Base-by-base conservation (phyloP, 495 filamentous ascomycete genomes). In the Aspergillus homomorphus region DNA sequence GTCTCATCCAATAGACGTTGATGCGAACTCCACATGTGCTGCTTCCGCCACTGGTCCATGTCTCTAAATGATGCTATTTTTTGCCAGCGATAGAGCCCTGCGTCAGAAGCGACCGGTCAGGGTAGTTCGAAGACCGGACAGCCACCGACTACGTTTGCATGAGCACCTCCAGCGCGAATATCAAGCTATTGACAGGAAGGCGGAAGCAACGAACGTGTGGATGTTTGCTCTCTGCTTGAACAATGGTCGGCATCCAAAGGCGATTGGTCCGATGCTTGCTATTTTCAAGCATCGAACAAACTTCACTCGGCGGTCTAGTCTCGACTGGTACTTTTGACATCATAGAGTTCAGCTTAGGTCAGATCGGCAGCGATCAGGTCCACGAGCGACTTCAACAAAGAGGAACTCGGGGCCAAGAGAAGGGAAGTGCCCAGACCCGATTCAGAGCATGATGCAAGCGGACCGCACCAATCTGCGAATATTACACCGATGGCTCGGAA, bases 131-230 rank as follows among this genome's bases (percentile, higher is more conserved):
- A 43, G 52, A 61, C 51, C 60, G 53, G 65, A 45, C 54, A 56
- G 52, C 62, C 50, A 58, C 62, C 58, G 64, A 56, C 45, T 63
- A 65, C 65, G 62, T 68, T 68, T 68, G 65, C 62, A 63, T 51
- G 45, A 51, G 24, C 18, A 15, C 44, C 26, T 51, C 33, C 58
- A 30, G 30, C 45, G 18, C 45, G 30, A 24, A 54, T 48, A 45
- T 19, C 51, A 55, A 41, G 54, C 19, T 51, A 54, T 59, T 59
- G 57, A 55, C 54, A 46, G 45, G 23, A 53, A 41, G 49, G 30
- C n/a, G 30, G 52, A 44, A 60, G 12, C 50, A 50, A 43, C 49
- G 21, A 54, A 56, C 49, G 53, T 44, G 53, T 28, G 20, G 49
- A 57, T 67, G 61, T 67, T 67, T 67, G 64, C 61, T 51, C 61